Conservation (phyloP, 306 rosid species). For the Dalbergia cultrata region DNA sequence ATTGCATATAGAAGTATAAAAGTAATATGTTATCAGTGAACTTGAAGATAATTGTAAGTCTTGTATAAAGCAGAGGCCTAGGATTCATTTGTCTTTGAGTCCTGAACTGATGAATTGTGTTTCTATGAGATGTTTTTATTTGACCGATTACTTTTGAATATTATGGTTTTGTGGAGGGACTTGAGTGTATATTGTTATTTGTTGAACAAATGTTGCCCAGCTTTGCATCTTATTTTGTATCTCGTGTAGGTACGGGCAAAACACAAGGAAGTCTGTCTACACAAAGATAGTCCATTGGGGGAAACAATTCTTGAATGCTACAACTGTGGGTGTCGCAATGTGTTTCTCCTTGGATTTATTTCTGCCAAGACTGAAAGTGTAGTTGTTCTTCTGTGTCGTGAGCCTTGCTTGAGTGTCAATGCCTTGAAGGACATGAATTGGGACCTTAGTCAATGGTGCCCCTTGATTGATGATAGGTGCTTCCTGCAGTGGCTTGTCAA, state of each 20-base stretch:
- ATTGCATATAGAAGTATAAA: neutral
- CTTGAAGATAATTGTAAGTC: neutral
- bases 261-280: slow-evolving; percentile 99
- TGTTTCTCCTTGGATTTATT: slow-evolving; percentile 96
- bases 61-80: neutral
- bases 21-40: neutral
- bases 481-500: slow-evolving; percentile 99
- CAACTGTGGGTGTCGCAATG: slow-evolving; percentile 99
- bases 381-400: slow-evolving; percentile 98
- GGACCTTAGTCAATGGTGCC: slow-evolving; percentile 99
- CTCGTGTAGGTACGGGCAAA: slow-evolving; percentile 91
- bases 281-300: slow-evolving; percentile 97
- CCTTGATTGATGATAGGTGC: slow-evolving; percentile 98
- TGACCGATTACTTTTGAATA: neutral
- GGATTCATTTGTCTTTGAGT: neutral
- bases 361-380: slow-evolving; percentile 99
- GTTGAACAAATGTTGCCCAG: slow-evolving; percentile 36
- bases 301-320: slow-evolving; percentile 99
- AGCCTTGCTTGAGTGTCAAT: slow-evolving; percentile 98
- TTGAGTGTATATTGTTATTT: slow-evolving; percentile 30
- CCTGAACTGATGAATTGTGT: neutral
- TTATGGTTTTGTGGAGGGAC: slow-evolving; percentile 20
- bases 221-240: slow-evolving; percentile 35
- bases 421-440: slow-evolving; percentile 99
- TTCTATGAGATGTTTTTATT: neutral